phyloP scores from a whole-genome alignment of 2,329 filamentous ascomycete genomes.

The Podosphaera aphanis region DNA sequence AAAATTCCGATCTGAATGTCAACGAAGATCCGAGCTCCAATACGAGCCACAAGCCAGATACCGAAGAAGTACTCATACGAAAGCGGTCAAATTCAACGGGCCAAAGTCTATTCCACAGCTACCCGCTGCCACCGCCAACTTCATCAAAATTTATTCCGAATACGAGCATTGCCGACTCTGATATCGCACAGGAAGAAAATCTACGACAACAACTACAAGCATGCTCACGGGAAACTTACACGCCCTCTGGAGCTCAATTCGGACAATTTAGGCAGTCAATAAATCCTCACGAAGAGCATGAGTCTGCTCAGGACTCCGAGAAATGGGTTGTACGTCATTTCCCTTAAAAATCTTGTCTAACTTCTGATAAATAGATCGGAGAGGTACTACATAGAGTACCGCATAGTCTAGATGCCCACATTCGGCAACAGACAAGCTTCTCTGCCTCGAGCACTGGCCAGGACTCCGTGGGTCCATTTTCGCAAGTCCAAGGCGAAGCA shows the following conservation, averaged over 20 bases:
- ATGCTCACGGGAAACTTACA: constrained; percentile 15
- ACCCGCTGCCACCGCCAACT: constrained; percentile 14
- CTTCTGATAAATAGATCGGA: constrained; percentile 25
- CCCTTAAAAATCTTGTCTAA: constrained; percentile 22
- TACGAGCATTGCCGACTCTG: constrained; percentile 8
- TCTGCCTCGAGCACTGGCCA: constrained; percentile 17
- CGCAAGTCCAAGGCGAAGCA: constrained; percentile 35
- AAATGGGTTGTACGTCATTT: constrained; percentile 12
- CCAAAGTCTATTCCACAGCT: constrained; percentile 17
- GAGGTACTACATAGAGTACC: constrained; percentile 27
- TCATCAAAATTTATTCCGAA: constrained; percentile 13
- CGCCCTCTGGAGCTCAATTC: constrained; percentile 8
- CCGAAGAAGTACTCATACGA: constrained; percentile 31
- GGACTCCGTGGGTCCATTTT: constrained; percentile 15
- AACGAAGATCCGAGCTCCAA: neutral
- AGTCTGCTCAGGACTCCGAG: constrained; percentile 6
- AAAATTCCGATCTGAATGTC: constrained; percentile 1
- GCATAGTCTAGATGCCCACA: constrained; percentile 17
- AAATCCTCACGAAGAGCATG: constrained; percentile 9
- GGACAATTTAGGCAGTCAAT: constrained; percentile 12
- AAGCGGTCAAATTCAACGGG: constrained; percentile 34
- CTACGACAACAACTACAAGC: constrained; percentile 22
- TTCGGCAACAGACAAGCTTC: constrained; percentile 17
- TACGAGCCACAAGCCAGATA: constrained; percentile 7
- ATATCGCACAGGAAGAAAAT: constrained; percentile 22